A percentile compares a stretch with the other conserved stretches of the same genome.
phyloP scores from a whole-genome alignment of 2,329 filamentous ascomycete species.

The Botrytis tulipae region DNA sequence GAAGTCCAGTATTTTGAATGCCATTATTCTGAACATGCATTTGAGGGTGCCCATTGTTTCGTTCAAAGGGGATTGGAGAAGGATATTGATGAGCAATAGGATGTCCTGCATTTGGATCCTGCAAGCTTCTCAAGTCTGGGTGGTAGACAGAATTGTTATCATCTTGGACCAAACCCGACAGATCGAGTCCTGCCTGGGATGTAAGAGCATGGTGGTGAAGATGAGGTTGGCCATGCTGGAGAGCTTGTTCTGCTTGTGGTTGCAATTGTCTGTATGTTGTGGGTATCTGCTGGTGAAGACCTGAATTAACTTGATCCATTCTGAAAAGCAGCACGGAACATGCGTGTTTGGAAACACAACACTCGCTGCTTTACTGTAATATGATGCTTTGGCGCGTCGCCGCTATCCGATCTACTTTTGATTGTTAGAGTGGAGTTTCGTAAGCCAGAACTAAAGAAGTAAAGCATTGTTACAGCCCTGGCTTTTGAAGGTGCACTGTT shows the following conservation, averaged over 20 bases:
- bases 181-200: conserved; percentile 41
- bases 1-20: conserved; percentile 37
- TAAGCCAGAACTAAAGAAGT: conserved; percentile 13
- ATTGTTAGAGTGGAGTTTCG: conserved; percentile 9
- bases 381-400: conserved; percentile 16
- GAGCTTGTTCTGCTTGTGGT: conserved; percentile 37
- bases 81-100: conserved; percentile 33
- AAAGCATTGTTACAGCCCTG: conserved; percentile 9
- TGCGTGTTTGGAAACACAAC: conserved; percentile 25
- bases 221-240: conserved; percentile 38
- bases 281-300: conserved; percentile 37
- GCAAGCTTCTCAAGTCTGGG: conserved; percentile 40
- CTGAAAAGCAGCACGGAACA: conserved; percentile 31
- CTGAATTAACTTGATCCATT: conserved; percentile 35
- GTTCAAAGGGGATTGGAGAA: conserved; percentile 39
- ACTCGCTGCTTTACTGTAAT: conserved; percentile 38
- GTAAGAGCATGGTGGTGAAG: conserved; percentile 38
- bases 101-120: conserved; percentile 38
- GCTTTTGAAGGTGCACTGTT: neutral
- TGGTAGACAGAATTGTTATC: conserved; percentile 40
- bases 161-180: conserved; percentile 42
- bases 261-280: conserved; percentile 36
- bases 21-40: conserved; percentile 36
- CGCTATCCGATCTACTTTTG: conserved; percentile 11
- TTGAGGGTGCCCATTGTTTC: conserved; percentile 36